phyloP scores from a whole-genome alignment of 2,329 filamentous ascomycete species.

The Leptographium radiaticola region DNA sequence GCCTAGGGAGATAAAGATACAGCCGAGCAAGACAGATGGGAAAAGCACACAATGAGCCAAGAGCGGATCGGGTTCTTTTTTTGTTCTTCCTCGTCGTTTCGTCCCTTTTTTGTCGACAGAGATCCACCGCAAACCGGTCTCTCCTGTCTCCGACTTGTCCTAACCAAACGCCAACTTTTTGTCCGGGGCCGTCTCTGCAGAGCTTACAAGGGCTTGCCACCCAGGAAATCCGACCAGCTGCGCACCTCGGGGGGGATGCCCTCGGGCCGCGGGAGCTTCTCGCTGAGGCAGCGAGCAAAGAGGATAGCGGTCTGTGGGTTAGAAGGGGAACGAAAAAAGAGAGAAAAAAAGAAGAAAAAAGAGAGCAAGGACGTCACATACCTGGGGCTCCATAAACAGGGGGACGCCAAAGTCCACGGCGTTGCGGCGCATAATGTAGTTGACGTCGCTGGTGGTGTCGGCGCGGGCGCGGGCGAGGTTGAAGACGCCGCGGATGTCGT shows the following conservation, averaged over 20 bases:
- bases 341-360: neutral
- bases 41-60: neutral
- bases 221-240: slow-evolving; percentile 92
- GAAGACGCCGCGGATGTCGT: slow-evolving; percentile 91
- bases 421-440: slow-evolving; percentile 97
- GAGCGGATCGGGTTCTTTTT: neutral
- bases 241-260: slow-evolving; percentile 86
- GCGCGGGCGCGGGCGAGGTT: slow-evolving; percentile 78
- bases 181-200: neutral
- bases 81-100: neutral
- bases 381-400: slow-evolving; percentile 96
- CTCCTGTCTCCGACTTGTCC: neutral
- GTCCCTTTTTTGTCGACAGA: neutral
- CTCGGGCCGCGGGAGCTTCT: slow-evolving; percentile 80
- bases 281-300: slow-evolving; percentile 92
- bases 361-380: slow-evolving; percentile 29
- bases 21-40: neutral
- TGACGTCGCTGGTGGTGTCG: slow-evolving; percentile 76
- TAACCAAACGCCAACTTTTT: neutral
- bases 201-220: slow-evolving; percentile 61
- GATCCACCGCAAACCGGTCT: neutral
- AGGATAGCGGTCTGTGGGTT: slow-evolving; percentile 69
- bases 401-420: slow-evolving; percentile 97
- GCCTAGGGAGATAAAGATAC: neutral
- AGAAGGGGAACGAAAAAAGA: neutral